Evolutionary conservation across 1,284 basidiomycete species (phyloP), one percentile per base, ranked within the genome.

Genomic region (Neonothopanus nambi): DNA sequence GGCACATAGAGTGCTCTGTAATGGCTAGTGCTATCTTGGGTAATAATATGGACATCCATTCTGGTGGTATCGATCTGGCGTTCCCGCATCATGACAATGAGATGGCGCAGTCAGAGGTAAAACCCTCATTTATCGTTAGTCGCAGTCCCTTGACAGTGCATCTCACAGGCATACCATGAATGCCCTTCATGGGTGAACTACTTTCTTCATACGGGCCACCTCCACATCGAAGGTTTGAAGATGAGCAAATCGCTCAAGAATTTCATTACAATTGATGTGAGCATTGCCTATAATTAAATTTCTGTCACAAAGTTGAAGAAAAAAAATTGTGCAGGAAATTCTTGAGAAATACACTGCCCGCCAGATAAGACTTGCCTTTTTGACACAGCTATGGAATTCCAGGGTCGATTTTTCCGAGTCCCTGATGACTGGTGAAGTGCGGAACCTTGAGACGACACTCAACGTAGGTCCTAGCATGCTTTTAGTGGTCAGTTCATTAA

Each of bases 1-100:
- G 97, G 97, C 97, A 99, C 69, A 99, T 99, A 55, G 97, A 99
- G 70, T 99, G 97, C 75, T 96, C 93, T 9, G 97, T 98, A 42
- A 99, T 99, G 97, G 96, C 95, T 13, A 92, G 87, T 55, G 95
- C 89, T 36, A 80, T 99, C 46, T 79, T 99, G 43, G 97, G 97
- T 7, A 82, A 90, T 54, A 88, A 87, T 55, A 95, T 99, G 85
- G 97, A 99, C 71, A 95, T 99, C 59, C 97, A 99, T 69, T 97
- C 94, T 5, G 97, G 97, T 44, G 97, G 97, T 12, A 87, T 95
- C 46, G 97, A 99, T 71, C 80, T 99, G 56, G 92, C 94, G 47
- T 99, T 99, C 76, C 97, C 97, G 3, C 97, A 99, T 74, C 97
- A 99, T 68, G 97, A 99, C 70, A 99, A 99, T 68, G 97, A 99